These are phyloP conservation scores for Pterulicium gracile DNA, from an alignment of 1,284 basidiomycete genomes.

Conservation along the genomic window DNA sequence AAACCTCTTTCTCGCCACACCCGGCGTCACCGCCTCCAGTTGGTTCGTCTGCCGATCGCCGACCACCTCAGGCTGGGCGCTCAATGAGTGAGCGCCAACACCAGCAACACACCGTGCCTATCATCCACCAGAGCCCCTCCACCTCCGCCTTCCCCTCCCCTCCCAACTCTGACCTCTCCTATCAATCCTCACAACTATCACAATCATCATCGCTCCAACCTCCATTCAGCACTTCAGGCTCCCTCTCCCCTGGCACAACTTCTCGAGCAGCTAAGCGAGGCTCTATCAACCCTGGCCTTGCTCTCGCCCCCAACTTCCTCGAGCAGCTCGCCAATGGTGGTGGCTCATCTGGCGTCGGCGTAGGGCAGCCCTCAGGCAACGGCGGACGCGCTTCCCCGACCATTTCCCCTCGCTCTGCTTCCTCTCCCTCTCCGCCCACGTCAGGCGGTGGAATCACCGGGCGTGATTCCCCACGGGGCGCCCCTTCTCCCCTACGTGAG, in stretches of 20 bases:
- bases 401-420: background rate
- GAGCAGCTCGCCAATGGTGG: too few species aligned
- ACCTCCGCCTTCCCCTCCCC: background rate
- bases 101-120: too few species aligned
- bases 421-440: slow-evolving; percentile 11
- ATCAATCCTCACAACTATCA: background rate
- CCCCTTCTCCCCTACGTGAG: slow-evolving; percentile 24
- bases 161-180: background rate
- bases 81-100: too few species aligned
- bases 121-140: background rate
- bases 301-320: slow-evolving; percentile 16
- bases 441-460: slow-evolving; percentile 11
- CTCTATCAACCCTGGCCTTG: slow-evolving; percentile 34
- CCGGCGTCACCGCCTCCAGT: too few species aligned
- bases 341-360: too few species aligned
- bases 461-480: slow-evolving; percentile 6
- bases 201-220: background rate
- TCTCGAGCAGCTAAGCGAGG: slow-evolving; percentile 29
- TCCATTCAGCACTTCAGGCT: background rate
- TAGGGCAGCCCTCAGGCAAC: too few species aligned
- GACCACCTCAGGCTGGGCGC: too few species aligned
- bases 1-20: too few species aligned
- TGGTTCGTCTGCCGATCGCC: too few species aligned
- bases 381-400: background rate
- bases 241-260: slow-evolving; percentile 3